phyloP scores from a whole-genome alignment of 2,329 filamentous ascomycete species.

The Trichoderma sp. region DNA sequence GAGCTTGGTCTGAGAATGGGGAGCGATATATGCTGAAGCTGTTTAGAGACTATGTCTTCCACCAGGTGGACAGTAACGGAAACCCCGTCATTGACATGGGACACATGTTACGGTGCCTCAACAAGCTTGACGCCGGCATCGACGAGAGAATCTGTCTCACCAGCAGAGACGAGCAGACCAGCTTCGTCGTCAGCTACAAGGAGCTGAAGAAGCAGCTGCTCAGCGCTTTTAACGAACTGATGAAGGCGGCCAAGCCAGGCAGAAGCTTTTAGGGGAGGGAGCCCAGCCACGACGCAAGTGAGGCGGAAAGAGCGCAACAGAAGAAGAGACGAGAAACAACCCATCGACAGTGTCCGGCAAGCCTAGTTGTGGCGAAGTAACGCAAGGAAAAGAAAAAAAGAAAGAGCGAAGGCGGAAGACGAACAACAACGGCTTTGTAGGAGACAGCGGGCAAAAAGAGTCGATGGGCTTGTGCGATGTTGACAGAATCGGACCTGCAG shows the following conservation, averaged over 20 bases:
- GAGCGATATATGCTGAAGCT: slow-evolving; percentile 91
- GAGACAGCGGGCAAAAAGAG: too few relatives aligned
- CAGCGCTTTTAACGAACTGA: slow-evolving; percentile 60
- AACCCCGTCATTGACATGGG: slow-evolving; percentile 83
- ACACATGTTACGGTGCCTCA: slow-evolving; percentile 83
- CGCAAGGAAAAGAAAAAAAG: not conserved
- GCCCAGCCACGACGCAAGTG: not conserved
- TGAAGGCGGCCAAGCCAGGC: slow-evolving; percentile 49
- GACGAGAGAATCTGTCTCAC: slow-evolving; percentile 85
- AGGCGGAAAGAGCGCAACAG: not conserved
- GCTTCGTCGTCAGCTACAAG: slow-evolving; percentile 85
- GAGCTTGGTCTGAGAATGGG: slow-evolving; percentile 86
- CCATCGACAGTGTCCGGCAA: not conserved
- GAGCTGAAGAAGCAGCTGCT: slow-evolving; percentile 73
- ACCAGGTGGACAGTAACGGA: slow-evolving; percentile 85
- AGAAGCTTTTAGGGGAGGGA: slow-evolving; percentile 41
- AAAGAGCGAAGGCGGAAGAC: not conserved
- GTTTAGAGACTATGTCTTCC: slow-evolving; percentile 96
- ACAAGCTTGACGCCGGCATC: slow-evolving; percentile 87
- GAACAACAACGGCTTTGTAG: not conserved
- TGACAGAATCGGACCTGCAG: too few relatives aligned
- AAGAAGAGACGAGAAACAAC: not conserved
- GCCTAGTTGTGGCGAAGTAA: not conserved
- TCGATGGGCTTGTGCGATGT: too few relatives aligned
- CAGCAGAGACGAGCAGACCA: slow-evolving; percentile 86